Evolutionary conservation across 164 flowering plant species (phyloP), one percentile per base, ranked within the genome.

Genomic region (Stephania yunnanensis): DNA sequence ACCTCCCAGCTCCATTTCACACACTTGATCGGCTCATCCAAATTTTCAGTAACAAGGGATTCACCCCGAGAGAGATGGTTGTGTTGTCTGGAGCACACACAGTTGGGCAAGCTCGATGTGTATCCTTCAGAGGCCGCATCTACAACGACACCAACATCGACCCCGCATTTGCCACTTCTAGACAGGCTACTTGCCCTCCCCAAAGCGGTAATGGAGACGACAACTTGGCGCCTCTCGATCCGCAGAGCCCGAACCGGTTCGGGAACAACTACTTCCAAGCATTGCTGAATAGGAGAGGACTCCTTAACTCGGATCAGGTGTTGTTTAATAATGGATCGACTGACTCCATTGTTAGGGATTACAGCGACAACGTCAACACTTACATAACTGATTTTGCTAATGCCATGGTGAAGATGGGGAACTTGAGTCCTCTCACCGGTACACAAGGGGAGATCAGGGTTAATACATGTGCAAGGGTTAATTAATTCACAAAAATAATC

Each of bases 1-100:
- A 82, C 68, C 80, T 87, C 31, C 87, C 87, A 0, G 17, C 71
- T 0, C 80, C 82, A 46, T 69, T 44, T 19, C 42, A 74, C 12
- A 65, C 79, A 73, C 81, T 86, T 11, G 17, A 71, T 0, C 20
- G 10, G 4, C 72, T 87, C 6, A 70, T 80, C 69, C 10, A 9
- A 5, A 69, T 68, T 36, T 86, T 87, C 73, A 10, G 68, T 6
- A 67, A 31, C 1, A 76, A 84, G 64, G 87, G 86, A n/a, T 77
- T 87, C 15, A 76, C 17, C 44, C 70, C 50, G 1, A 72, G 76
- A 48, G 88, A 87, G 71, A 80, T 86, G 73, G 88, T 86, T 11
- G 89, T 75, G 1, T 78, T 88, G 22, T 85, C 88, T 5, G 91
- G 90, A 6, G 86, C 83, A 9, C 89, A 87, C 82, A 81, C 87